These are phyloP conservation scores for Sporothrix inflata DNA, from an alignment of 2,329 filamentous ascomycete species.

Conservation along the genomic window DNA sequence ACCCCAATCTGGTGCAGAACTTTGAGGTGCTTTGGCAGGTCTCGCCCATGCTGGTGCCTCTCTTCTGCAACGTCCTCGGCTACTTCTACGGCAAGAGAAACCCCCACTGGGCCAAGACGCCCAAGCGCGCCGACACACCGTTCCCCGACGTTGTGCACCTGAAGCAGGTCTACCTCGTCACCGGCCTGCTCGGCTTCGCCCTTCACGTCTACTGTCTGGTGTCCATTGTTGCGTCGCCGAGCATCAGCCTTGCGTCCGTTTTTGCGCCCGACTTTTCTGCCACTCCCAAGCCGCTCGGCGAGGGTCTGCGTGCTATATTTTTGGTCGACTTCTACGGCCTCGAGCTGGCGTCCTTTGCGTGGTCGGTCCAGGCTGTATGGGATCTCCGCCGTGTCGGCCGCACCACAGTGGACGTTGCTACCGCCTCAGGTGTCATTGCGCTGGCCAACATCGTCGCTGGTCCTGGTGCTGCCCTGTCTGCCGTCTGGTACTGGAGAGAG, in stretches of 20 bases:
- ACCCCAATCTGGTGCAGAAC: slow-evolving; percentile 28
- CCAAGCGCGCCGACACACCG: slow-evolving; percentile 12
- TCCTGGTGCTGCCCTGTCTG: slow-evolving; percentile 26
- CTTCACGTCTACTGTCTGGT: slow-evolving; percentile 23
- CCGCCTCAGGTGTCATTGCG: slow-evolving; percentile 13
- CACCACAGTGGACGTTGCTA: background rate
- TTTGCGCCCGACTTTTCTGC: slow-evolving; percentile 26
- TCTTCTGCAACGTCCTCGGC: slow-evolving; percentile 22
- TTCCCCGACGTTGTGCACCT: slow-evolving; percentile 25
- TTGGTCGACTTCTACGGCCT: slow-evolving; percentile 27
- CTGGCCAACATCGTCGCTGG: slow-evolving; percentile 21
- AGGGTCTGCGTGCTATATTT: slow-evolving; percentile 26
- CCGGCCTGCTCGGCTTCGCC: slow-evolving; percentile 7
- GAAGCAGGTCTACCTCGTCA: slow-evolving; percentile 23
- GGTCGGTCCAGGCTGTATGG: slow-evolving; percentile 26
- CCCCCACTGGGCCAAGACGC: background rate
- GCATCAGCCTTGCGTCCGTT: background rate
- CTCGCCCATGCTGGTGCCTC: slow-evolving; percentile 29
- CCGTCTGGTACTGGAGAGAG: slow-evolving; percentile 31
- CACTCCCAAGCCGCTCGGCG: slow-evolving; percentile 19
- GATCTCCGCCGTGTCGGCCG: slow-evolving; percentile 27
- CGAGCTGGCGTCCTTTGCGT: slow-evolving; percentile 15
- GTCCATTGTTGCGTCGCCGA: background rate
- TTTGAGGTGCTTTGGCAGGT: slow-evolving; percentile 32
- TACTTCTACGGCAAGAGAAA: background rate